A percentile compares a stretch with the other conserved stretches of the same genome.
These are phyloP conservation scores for Tephrocybe sp. DNA, from an alignment of 768 basidiomycete genomes.

Conservation along the genomic window DNA sequence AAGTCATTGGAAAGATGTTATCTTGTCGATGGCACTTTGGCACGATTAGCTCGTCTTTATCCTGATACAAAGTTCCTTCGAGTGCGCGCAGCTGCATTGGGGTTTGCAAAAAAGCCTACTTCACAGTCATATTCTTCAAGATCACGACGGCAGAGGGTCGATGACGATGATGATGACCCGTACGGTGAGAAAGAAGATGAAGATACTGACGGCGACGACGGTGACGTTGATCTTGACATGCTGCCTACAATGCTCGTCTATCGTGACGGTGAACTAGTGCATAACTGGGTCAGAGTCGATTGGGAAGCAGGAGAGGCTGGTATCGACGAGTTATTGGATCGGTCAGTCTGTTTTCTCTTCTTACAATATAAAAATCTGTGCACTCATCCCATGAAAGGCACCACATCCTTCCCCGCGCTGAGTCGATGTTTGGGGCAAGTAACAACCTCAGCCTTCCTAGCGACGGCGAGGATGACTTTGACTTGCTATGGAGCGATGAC, in stretches of 20 bases:
- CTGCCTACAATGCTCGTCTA: conserved; percentile 79
- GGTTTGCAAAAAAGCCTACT: conserved; percentile 49
- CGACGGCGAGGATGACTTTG: conserved; percentile 53
- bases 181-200: conserved; percentile 36
- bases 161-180: conserved; percentile 22
- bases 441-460: conserved; percentile 48
- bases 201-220: conserved; percentile 41
- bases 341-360: conserved; percentile 34
- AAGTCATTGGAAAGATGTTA: conserved; percentile 80
- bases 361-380: not conserved
- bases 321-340: conserved; percentile 63
- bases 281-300: conserved; percentile 86
- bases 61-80: conserved; percentile 81
- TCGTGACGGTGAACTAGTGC: conserved; percentile 76
- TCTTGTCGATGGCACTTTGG: conserved; percentile 61
- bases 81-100: conserved; percentile 70
- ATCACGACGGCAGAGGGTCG: conserved; percentile 26
- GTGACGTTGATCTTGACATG: conserved; percentile 76
- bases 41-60: conserved; percentile 65
- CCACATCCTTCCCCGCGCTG: conserved; percentile 34
- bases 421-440: conserved; percentile 24
- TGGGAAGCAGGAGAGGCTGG: conserved; percentile 77
- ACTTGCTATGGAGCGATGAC: conserved; percentile 51
- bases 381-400: conserved; percentile 26
- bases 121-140: conserved; percentile 18